These are phyloP conservation scores for Barbarea vulgaris DNA, from an alignment of 345 rosid species.

Conservation along the genomic window DNA sequence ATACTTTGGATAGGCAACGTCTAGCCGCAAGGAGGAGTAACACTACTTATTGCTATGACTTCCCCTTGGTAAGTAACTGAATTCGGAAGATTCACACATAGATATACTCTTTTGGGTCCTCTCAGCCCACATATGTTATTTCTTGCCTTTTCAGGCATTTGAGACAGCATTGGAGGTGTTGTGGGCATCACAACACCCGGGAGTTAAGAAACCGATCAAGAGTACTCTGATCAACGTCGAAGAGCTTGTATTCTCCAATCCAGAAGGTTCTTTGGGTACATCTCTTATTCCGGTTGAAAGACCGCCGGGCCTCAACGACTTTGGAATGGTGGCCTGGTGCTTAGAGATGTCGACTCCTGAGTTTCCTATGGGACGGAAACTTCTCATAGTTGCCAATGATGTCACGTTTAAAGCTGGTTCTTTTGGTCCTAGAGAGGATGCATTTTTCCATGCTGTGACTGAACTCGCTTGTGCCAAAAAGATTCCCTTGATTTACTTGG, in stretches of 20 bases:
- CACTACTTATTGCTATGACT: conserved; percentile 97
- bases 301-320: conserved; percentile 72
- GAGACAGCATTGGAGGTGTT: conserved; percentile 72
- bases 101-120: not conserved
- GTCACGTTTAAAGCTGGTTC: conserved; percentile 98
- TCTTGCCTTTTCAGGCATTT: conserved; percentile 68
- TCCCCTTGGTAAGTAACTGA: conserved; percentile 74
- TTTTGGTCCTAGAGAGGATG: conserved; percentile 96
- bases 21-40: conserved; percentile 77
- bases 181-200: conserved; percentile 72
- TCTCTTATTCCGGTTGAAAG: conserved; percentile 67
- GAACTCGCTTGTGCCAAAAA: conserved; percentile 88
- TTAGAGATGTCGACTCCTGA: conserved; percentile 92
- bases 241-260: conserved; percentile 80
- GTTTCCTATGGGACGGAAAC: conserved; percentile 89
- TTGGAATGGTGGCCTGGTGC: conserved; percentile 99
- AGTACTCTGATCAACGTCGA: conserved; percentile 57
- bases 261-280: conserved; percentile 66
- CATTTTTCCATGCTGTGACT: conserved; percentile 89
- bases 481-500: conserved; percentile 89
- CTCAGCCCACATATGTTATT: not conserved
- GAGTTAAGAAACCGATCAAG: conserved; percentile 51
- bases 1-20: conserved; percentile 77
- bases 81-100: conserved; percentile 12
- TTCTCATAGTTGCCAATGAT: conserved; percentile 82